Evolutionary conservation across 495 filamentous ascomycete species (phyloP), one percentile per base, ranked within the genome.

Genomic region (Acidomyces sp.): DNA sequence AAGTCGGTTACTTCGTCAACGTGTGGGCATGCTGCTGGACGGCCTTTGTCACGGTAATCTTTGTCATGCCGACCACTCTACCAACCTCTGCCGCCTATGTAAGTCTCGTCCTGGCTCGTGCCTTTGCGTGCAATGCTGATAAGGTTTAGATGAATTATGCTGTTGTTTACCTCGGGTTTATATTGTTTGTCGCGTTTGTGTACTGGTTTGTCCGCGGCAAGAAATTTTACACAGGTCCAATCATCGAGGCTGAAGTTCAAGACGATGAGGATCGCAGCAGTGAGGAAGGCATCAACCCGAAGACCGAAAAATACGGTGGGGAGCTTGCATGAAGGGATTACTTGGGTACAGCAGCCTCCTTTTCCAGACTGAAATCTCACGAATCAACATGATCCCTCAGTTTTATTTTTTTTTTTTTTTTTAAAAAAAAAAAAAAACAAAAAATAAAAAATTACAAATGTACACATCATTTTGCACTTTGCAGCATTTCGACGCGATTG

Each of bases 11-110:
- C 0, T 51, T 45, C 9, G 60, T 73, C 20, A 80, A 80, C 43
- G 43, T 49, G 3, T 69, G 66, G 58, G 72, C 74, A 3, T 64
- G 67, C 11, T 33, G 63, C 6, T 80, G 75, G 75, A 78, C 75
- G 2, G 26, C 64, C 0, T 77, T 78, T 48, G 73, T 77, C 36
- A 62, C 60, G 18, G 59, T 78, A 33, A 70, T 80, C 30, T 80
- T 77, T 49, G 58, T 78, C 35, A 60, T 77, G 48, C 75, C 75
- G 1, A 75, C 71, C 0, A 55, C 52, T 18, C 41, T 65, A 45
- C 75, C 75, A 0, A 73, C 74, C 15, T 62, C 60, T 19, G 56
- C 62, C 2, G 55, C 62, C 19, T 62, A 45, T 36, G 62, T 63
- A 57, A 49, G 62, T 53, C 15, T 20, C 19, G 13, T n/a, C 4